Percentiles rank a stretch among this genome's conserved stretches.
phyloP scores from a whole-genome alignment of 345 rosid genomes.

The Salix brachista region DNA sequence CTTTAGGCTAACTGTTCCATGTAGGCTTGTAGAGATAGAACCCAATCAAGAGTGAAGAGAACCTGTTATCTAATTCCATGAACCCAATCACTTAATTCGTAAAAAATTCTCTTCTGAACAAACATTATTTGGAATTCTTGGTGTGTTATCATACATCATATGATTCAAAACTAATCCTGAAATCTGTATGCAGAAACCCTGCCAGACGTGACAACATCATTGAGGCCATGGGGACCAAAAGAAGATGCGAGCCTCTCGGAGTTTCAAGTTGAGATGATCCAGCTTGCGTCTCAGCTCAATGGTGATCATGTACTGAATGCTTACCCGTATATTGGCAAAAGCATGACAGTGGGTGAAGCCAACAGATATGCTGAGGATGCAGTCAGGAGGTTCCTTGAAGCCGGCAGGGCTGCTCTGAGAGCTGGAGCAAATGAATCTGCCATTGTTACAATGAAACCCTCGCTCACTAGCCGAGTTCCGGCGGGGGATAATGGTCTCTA shows the following conservation, averaged over 20 bases:
- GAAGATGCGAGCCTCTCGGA: constrained; percentile 77
- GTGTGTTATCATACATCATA: background rate
- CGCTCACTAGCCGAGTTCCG: constrained; percentile 56
- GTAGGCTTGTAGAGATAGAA: background rate
- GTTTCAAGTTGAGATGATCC: constrained; percentile 91
- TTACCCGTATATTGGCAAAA: constrained; percentile 81
- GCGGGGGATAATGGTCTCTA: constrained; percentile 12
- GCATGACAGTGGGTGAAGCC: constrained; percentile 83
- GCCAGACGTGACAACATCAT: constrained; percentile 48
- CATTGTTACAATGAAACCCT: constrained; percentile 82
- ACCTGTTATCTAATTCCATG: background rate
- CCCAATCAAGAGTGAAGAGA: background rate
- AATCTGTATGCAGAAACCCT: constrained; percentile 58
- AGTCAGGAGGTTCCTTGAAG: constrained; percentile 88
- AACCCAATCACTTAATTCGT: too few species aligned
- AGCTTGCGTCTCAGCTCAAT: constrained; percentile 90
- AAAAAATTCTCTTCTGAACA: background rate
- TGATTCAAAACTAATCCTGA: constrained; percentile 11
- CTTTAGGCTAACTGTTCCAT: background rate
- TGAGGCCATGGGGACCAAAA: constrained; percentile 75
- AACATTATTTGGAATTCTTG: background rate
- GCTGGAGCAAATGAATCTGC: constrained; percentile 97
- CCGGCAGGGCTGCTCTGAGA: constrained; percentile 74
- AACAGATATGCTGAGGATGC: constrained; percentile 84
- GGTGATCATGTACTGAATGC: constrained; percentile 78